These are phyloP conservation scores for Metarhizium anisopliae DNA, from an alignment of 2,329 filamentous ascomycete genomes.

Conservation along the genomic window DNA sequence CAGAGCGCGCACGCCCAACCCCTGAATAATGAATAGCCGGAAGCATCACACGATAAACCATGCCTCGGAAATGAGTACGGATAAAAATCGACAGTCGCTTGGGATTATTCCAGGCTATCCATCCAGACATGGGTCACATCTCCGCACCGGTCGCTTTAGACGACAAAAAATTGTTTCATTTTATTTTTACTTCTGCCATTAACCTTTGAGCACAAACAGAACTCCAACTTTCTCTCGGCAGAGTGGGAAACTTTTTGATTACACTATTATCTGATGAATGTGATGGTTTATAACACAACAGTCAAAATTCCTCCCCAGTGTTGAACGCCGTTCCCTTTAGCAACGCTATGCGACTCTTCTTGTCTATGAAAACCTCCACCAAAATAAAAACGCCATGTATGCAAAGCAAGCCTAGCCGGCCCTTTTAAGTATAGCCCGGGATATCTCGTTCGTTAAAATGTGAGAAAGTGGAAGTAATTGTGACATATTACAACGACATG, in stretches of 20 bases:
- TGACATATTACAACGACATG: not conserved
- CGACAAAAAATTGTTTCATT: not conserved
- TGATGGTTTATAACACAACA: too few relatives aligned
- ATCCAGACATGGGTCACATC: not conserved
- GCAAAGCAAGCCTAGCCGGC: constrained; percentile 2
- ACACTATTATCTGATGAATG: too few relatives aligned
- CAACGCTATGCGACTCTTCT: not conserved
- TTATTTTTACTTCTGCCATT: not conserved
- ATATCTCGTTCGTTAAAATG: not conserved
- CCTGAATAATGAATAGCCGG: not conserved
- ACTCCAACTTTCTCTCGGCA: too few relatives aligned
- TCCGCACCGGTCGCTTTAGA: not conserved
- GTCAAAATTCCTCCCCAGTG: not conserved
- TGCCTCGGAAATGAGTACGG: not conserved
- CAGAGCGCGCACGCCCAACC: not conserved
- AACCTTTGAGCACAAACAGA: too few relatives aligned
- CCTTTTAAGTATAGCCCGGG: not conserved
- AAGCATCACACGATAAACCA: not conserved
- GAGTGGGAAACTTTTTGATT: too few relatives aligned
- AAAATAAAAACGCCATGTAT: not conserved
- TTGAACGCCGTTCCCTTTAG: not conserved
- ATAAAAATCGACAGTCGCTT: not conserved
- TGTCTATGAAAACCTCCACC: not conserved
- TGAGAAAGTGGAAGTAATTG: not conserved
- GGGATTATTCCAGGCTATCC: not conserved